Conservation (phyloP, 2,329 filamentous ascomycete species). For the Metarhizium humberi region DNA sequence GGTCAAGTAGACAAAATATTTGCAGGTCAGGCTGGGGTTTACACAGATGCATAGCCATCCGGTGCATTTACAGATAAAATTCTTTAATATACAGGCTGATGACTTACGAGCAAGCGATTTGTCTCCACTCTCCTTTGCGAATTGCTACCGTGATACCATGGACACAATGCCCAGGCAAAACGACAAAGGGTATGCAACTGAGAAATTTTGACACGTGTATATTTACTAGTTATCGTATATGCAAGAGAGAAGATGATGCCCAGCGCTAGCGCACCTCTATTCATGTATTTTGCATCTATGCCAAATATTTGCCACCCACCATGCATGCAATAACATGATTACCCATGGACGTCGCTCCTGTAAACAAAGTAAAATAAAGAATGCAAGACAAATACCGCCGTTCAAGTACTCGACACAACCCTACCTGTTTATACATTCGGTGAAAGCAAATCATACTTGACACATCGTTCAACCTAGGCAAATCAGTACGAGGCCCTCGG, state of each 20-base stretch:
- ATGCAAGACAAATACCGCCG: background rate
- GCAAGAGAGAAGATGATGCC: constrained; percentile 2
- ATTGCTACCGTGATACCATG: too few relatives aligned
- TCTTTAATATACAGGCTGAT: background rate
- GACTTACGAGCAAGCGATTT: background rate
- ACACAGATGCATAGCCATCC: background rate
- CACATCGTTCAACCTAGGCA: constrained; percentile 67
- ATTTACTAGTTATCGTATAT: constrained; percentile 1
- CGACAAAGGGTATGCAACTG: background rate
- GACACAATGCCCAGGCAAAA: background rate
- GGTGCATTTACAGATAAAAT: background rate
- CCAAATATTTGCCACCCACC: background rate
- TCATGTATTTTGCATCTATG: constrained; percentile 2
- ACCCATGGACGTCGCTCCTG: background rate
- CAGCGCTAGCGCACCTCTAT: background rate
- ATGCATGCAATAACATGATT: background rate
- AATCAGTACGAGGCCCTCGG: constrained; percentile 5
- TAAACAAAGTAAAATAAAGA: background rate
- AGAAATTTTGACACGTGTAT: background rate
- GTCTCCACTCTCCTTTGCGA: too few relatives aligned
- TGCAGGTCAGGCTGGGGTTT: background rate
- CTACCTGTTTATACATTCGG: constrained; percentile 61
- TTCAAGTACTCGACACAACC: background rate
- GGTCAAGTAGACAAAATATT: background rate
- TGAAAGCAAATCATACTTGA: constrained; percentile 81